Percentiles rank a stretch among this genome's conserved stretches.
Evolutionary conservation across 352 stramenopile genomes (phyloP).

Genomic region (Thalassiosira mediterranea): DNA sequence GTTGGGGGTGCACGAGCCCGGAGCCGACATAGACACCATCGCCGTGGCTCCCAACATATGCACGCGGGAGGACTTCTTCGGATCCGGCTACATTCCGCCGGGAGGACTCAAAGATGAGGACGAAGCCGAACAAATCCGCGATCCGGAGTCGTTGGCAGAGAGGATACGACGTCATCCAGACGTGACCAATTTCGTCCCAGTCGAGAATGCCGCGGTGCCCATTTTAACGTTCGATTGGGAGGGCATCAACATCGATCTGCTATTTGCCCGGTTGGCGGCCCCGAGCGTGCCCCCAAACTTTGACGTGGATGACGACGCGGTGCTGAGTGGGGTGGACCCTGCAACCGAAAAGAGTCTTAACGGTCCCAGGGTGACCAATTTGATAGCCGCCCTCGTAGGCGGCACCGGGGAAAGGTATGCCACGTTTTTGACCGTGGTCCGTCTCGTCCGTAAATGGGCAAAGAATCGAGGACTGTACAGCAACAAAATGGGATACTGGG

Average conservation of each 20-base stretch:
- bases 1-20: conserved; percentile 95
- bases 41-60: conserved; percentile 95
- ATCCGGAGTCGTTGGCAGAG: conserved; percentile 80
- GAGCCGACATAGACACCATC: conserved; percentile 95
- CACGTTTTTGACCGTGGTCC: conserved; percentile 89
- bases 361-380: conserved; percentile 93
- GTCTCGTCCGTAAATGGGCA: conserved; percentile 84
- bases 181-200: conserved; percentile 88
- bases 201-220: conserved; percentile 91
- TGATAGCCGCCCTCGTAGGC: conserved; percentile 91
- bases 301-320: conserved; percentile 92
- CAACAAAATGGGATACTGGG: conserved; percentile 97
- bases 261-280: conserved; percentile 93
- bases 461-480: conserved; percentile 92
- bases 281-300: conserved; percentile 84
- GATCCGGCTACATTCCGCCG: conserved; percentile 54
- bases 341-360: conserved; percentile 95
- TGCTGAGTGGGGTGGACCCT: conserved; percentile 91
- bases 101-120: conserved; percentile 59
- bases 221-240: conserved; percentile 99
- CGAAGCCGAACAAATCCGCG: conserved; percentile 25
- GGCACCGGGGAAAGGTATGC: conserved; percentile 84
- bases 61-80: conserved; percentile 96
- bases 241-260: conserved; percentile 98
- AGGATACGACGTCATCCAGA: conserved; percentile 92